A percentile compares a stretch with the other conserved stretches of the same genome.
Conservation (phyloP, 2,329 filamentous ascomycete species). For the Xylaria hypoxylon region DNA sequence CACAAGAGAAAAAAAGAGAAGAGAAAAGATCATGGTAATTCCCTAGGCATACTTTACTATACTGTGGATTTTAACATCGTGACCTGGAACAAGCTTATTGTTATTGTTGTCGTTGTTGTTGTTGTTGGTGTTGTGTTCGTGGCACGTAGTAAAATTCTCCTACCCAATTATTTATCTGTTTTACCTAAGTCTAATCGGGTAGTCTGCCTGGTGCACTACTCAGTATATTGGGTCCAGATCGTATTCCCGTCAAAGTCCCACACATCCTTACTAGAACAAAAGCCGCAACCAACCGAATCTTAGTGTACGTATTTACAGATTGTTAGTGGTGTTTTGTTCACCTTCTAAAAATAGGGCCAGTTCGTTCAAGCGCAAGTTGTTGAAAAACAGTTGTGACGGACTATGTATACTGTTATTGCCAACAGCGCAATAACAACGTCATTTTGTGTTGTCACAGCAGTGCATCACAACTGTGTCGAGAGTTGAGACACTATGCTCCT, state of each 20-base stretch:
- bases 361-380: neutral
- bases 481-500: conserved; percentile 7
- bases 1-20: neutral
- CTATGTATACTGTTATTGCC: no score
- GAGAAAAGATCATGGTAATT: no score
- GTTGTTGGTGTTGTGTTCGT: neutral
- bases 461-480: neutral
- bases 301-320: neutral
- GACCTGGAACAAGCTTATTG: conserved; percentile 10
- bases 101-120: neutral
- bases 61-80: conserved; percentile 1
- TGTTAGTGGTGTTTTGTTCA: neutral
- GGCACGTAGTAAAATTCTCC: neutral
- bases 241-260: conserved; percentile 27
- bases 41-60: neutral
- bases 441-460: no score
- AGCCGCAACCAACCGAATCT: no score
- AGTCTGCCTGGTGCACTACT: no score
- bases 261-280: no score
- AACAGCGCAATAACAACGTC: no score
- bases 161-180: neutral
- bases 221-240: conserved; percentile 20
- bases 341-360: conserved; percentile 23
- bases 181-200: neutral
- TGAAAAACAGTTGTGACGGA: neutral